A percentile compares a stretch with the other conserved stretches of the same genome.
These are phyloP conservation scores for Lonicera japonica DNA, from an alignment of 129 eudicot genomes.

Conservation along the genomic window DNA sequence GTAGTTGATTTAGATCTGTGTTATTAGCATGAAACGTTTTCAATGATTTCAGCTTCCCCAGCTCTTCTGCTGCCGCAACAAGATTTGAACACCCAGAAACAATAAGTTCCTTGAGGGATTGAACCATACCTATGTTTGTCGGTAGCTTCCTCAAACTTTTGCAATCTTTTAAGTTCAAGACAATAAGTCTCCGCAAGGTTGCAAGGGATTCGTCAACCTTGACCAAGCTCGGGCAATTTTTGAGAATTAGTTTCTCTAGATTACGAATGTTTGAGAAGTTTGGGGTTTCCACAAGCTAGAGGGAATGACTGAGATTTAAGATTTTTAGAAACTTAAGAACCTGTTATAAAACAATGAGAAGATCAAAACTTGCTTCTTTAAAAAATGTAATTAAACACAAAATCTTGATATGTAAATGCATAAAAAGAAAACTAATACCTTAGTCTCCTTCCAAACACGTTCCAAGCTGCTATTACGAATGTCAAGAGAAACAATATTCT, in stretches of 20 bases:
- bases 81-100: conserved; percentile 22
- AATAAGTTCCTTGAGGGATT: conserved; percentile 5
- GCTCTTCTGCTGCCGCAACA: not conserved
- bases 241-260: not conserved
- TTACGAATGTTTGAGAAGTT: not conserved
- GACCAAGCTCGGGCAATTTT: not conserved
- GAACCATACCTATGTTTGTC: not conserved
- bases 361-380: too few species aligned
- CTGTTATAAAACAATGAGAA: not conserved
- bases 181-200: not conserved
- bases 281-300: not conserved
- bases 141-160: conserved; percentile 13
- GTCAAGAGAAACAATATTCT: not conserved
- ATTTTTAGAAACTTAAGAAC: not conserved
- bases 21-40: conserved; percentile 5
- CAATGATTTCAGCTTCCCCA: conserved; percentile 13
- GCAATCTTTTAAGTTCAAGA: not conserved
- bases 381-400: too few species aligned
- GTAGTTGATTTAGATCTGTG: not conserved
- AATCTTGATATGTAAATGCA: not conserved
- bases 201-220: not conserved
- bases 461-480: too few species aligned
- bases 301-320: not conserved
- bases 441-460: not conserved
- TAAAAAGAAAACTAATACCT: not conserved